Percentiles rank a stretch among this genome's conserved stretches.
Conservation (phyloP, 1,284 basidiomycete species). For the Mycocalia duriaeana region DNA sequence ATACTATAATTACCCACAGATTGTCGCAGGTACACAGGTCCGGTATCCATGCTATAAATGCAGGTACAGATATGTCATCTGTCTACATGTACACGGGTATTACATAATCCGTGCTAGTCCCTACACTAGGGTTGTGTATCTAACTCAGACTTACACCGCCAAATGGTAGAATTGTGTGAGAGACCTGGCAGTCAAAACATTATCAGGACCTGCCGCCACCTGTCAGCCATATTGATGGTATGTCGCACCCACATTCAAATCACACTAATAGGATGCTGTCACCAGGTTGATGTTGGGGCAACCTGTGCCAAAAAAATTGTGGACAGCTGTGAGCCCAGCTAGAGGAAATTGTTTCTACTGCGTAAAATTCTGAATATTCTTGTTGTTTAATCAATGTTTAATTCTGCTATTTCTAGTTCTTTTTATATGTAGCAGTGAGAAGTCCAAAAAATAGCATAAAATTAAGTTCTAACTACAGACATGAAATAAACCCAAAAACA, state of each 20-base stretch:
- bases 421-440: background rate
- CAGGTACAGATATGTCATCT: background rate
- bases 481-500: too few relatives aligned
- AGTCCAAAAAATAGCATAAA: too few relatives aligned
- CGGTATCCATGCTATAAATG: background rate
- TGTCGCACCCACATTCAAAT: background rate
- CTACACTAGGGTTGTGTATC: too few relatives aligned
- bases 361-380: background rate
- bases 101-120: conserved; percentile 2
- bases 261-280: background rate
- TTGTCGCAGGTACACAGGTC: background rate
- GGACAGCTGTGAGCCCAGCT: background rate
- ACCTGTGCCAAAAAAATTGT: background rate
- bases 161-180: background rate
- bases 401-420: background rate
- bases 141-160: too few relatives aligned
- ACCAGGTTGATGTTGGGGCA: background rate
- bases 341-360: background rate
- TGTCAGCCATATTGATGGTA: background rate
- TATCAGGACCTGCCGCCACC: background rate
- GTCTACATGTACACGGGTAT: background rate
- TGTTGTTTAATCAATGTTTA: too few relatives aligned
- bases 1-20: background rate
- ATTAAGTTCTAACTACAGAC: too few relatives aligned
- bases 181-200: background rate